phyloP scores from a whole-genome alignment of 768 basidiomycete species.

The Pleurotus ostreatus region DNA sequence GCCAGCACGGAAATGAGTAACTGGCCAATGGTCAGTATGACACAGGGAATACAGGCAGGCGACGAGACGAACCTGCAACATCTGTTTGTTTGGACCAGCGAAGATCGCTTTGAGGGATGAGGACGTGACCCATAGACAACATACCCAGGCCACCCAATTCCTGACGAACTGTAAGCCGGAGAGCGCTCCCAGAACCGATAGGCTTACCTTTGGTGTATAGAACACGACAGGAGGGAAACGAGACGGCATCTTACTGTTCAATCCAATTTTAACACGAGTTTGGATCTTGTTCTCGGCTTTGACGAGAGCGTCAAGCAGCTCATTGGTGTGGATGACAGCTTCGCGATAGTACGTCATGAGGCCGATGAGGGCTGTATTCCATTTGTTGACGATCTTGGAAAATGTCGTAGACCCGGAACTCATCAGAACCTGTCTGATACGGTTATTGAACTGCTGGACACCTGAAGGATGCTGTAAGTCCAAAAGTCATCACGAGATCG shows the following conservation, averaged over 20 bases:
- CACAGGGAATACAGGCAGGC: neutral
- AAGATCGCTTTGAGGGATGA: conserved; percentile 96
- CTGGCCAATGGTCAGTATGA: conserved; percentile 29
- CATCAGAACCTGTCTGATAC: conserved; percentile 96
- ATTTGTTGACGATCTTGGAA: conserved; percentile 98
- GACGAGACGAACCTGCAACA: conserved; percentile 58
- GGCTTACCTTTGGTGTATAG: conserved; percentile 82
- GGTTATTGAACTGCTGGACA: conserved; percentile 96
- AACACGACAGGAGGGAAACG: conserved; percentile 97
- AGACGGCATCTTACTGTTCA: conserved; percentile 99
- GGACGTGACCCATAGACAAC: conserved; percentile 99
- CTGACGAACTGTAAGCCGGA: conserved; percentile 24
- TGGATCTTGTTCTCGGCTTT: conserved; percentile 99
- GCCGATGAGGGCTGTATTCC: conserved; percentile 94
- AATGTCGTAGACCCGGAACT: conserved; percentile 98
- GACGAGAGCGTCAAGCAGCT: conserved; percentile 91
- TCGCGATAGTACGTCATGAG: conserved; percentile 98
- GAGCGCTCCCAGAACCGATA: neutral
- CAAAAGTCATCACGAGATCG: neutral
- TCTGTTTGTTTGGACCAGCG: conserved; percentile 99
- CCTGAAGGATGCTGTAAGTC: conserved; percentile 34
- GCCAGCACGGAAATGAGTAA: conserved; percentile 98
- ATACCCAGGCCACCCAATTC: conserved; percentile 98
- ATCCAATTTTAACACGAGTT: conserved; percentile 98
- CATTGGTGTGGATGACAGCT: conserved; percentile 96